Evolutionary conservation across 2,329 filamentous ascomycete species (phyloP), one percentile per base, ranked within the genome.

Genomic region (Aspergillus terreus): DNA sequence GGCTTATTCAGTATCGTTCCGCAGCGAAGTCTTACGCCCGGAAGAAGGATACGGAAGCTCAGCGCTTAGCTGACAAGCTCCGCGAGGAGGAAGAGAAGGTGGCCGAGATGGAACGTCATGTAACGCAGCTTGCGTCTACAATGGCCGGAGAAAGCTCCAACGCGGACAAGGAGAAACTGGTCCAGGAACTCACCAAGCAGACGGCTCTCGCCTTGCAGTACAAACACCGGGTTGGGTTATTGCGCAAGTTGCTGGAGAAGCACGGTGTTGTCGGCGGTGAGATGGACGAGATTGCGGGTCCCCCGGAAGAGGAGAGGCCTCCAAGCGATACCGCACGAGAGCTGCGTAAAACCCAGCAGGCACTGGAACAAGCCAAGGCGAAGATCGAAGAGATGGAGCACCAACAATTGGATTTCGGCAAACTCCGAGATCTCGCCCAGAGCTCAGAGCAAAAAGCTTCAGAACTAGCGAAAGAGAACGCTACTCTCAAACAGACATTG

Each of bases 1-100:
- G 81, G 59, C 71, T 86, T 45, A 76, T 85, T 46, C 73, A 78
- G 27, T 84, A 85, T 60, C 79, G 82, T 53, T 78, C 80, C 44
- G 70, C 80, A 23, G 79, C 81, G 15, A 84, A 82, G 63, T 78
- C 77, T 38, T 84, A 79, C 62, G 82, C 82, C 14, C 76, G 74
- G 54, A 80, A 82, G 61, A 84, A 83, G 61, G 82, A 84, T 55
- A 63, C 69, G 3, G 79, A 84, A 60, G 78, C 78, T 15, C 71
- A 72, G 14, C 77, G 80, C 47, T 63, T 84, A 38, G 67, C 72
- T 19, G 76, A 77, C 32, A 76, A 80, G 57, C 70, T 85, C 11
- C 73, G 74, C 51, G 72, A 77, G 47, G 80, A 84, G 56, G 70
- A 75, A 47, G 63, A 65, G 19, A 75, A 71, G 55, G 71, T 75